A percentile compares a stretch with the other conserved stretches of the same genome.
These are phyloP conservation scores for Penicillium sclerotiorum DNA, from an alignment of 2,329 filamentous ascomycete genomes.

Conservation along the genomic window DNA sequence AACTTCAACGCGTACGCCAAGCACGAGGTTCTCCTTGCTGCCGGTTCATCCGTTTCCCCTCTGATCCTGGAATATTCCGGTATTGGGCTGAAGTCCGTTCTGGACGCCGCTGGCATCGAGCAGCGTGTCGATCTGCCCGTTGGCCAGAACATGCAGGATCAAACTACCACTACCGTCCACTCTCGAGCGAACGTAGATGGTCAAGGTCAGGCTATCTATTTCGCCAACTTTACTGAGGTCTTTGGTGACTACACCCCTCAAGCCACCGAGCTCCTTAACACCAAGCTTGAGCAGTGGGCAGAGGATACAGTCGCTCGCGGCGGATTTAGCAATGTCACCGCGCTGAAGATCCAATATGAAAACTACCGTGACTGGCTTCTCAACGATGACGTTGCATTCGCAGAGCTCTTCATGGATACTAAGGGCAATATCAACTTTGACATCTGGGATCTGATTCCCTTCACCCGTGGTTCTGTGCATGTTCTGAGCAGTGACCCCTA, in stretches of 20 bases:
- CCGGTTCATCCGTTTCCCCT: conserved; percentile 30
- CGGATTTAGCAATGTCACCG: conserved; percentile 30
- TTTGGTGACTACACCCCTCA: conserved; percentile 25
- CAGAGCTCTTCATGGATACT: conserved; percentile 33
- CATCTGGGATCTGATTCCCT: conserved; percentile 34
- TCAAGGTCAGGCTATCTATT: conserved; percentile 31
- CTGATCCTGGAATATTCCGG: conserved; percentile 33
- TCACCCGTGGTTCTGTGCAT: conserved; percentile 30
- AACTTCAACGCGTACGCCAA: conserved; percentile 26
- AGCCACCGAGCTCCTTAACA: conserved; percentile 23
- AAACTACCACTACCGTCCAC: conserved; percentile 26
- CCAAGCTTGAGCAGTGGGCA: conserved; percentile 31
- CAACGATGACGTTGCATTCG: conserved; percentile 28
- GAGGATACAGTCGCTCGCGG: conserved; percentile 27
- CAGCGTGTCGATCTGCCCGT: conserved; percentile 31
- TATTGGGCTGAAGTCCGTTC: conserved; percentile 25
- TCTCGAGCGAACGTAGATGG: conserved; percentile 14
- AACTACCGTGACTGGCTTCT: conserved; percentile 33
- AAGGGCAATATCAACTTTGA: conserved; percentile 27
- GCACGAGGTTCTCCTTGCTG: conserved; percentile 32
- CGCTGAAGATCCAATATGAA: conserved; percentile 28
- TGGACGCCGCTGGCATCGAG: conserved; percentile 18
- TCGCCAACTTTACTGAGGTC: conserved; percentile 31
- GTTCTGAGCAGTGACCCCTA: conserved; percentile 30
- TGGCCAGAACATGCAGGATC: conserved; percentile 32